Evolutionary conservation across 306 rosid species (phyloP).

Genomic region (Lablab purpureus): DNA sequence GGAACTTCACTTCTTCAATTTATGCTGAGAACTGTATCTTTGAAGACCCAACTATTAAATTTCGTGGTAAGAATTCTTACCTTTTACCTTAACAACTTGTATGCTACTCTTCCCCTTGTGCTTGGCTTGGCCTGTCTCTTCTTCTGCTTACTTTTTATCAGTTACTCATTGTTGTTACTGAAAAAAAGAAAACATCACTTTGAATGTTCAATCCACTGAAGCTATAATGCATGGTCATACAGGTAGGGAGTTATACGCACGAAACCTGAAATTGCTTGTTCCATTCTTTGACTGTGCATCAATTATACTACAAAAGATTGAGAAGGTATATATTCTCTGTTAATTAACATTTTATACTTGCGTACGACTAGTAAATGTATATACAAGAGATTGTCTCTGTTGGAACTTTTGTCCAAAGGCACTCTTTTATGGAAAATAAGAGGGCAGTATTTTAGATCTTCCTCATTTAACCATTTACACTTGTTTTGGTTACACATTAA

Average conservation of each 20-base stretch:
- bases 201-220: slow-evolving; percentile 39
- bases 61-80: slow-evolving; percentile 63
- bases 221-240: slow-evolving; percentile 47
- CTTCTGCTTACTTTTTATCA: neutral
- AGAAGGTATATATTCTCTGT: slow-evolving; percentile 62
- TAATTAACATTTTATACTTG: slow-evolving; percentile 39
- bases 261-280: slow-evolving; percentile 95
- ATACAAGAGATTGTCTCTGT: neutral
- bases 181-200: neutral
- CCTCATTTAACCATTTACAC: slow-evolving; percentile 7
- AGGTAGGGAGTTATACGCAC: slow-evolving; percentile 87
- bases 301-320: slow-evolving; percentile 67
- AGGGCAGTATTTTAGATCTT: neutral
- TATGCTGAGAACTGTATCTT: slow-evolving; percentile 77
- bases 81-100: neutral
- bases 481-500: slow-evolving; percentile 16
- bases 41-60: slow-evolving; percentile 90
- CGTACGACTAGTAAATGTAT: slow-evolving; percentile 12
- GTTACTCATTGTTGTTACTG: neutral
- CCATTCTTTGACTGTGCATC: slow-evolving; percentile 88
- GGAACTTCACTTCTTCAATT: slow-evolving; percentile 74
- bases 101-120: neutral
- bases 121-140: neutral
- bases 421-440: neutral
- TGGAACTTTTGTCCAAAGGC: neutral